Conservation (phyloP, 106 monocot genomes). For the Xerophyta viscosa region DNA sequence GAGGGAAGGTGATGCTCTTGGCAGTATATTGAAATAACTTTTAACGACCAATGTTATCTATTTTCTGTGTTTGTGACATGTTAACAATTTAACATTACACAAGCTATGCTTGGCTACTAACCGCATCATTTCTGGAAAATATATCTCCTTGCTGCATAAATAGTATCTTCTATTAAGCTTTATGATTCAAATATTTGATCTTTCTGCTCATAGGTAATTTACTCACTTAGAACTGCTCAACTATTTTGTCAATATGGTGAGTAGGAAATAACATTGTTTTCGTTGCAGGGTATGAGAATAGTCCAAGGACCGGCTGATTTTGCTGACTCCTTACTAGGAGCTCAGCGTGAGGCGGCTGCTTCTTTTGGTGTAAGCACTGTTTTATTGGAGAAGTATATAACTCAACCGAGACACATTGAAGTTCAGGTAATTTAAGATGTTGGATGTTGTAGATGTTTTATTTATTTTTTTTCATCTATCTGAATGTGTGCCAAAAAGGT, state of each 20-base stretch:
- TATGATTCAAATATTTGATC: too few species aligned
- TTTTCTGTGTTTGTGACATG: not conserved
- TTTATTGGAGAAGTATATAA: conserved; percentile 93
- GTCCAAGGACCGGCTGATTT: conserved; percentile 72
- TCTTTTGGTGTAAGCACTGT: conserved; percentile 86
- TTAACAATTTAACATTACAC: too few species aligned
- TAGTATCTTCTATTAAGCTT: too few species aligned
- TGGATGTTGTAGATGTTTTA: conserved; percentile 6
- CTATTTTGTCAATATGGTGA: too few species aligned
- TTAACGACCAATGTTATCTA: not conserved
- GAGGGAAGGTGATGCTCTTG: conserved; percentile 65
- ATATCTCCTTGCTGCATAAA: too few species aligned
- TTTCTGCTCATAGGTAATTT: too few species aligned
- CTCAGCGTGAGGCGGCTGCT: conserved; percentile 92
- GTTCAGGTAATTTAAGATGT: conserved; percentile 91
- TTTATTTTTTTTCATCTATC: not conserved
- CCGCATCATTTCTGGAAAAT: too few species aligned
- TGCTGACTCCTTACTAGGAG: conserved; percentile 70
- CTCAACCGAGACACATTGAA: conserved; percentile 92
- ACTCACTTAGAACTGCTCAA: too few species aligned
- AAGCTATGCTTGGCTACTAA: too few species aligned
- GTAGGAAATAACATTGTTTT: too few species aligned
- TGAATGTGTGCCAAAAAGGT: too few species aligned
- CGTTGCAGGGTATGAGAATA: conserved; percentile 94
- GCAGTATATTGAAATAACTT: too few species aligned